A percentile compares a stretch with the other conserved stretches of the same genome.
Evolutionary conservation across 2,329 filamentous ascomycete genomes (phyloP).

Genomic region (Stylonectria norvegica): DNA sequence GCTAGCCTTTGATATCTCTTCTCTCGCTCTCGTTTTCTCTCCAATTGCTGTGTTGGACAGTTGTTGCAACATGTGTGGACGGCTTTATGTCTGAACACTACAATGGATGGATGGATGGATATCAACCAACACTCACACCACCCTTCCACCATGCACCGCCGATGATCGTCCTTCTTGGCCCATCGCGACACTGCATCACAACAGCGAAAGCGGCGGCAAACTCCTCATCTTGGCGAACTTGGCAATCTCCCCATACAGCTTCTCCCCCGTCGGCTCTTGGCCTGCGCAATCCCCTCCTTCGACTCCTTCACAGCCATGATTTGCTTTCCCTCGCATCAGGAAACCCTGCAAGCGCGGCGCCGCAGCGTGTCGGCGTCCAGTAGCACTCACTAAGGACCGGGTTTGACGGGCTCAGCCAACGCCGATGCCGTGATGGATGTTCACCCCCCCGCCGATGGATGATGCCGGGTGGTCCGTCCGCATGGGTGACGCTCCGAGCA

Average conservation of each 20-base stretch:
- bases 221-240: neutral
- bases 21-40: neutral
- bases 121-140: neutral
- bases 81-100: too few relatives aligned
- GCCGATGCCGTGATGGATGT: too few relatives aligned
- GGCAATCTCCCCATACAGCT: neutral
- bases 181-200: neutral
- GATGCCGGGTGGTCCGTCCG: too few relatives aligned
- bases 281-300: neutral
- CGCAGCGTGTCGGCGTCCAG: too few relatives aligned
- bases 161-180: neutral
- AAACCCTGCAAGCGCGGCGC: conserved; percentile 1
- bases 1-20: neutral
- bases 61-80: too few relatives aligned
- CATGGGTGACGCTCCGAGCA: too few relatives aligned
- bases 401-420: too few relatives aligned
- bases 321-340: neutral
- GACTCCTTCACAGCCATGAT: neutral
- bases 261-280: neutral
- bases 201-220: neutral
- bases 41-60: too few relatives aligned
- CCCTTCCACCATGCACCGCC: neutral
- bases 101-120: too few relatives aligned
- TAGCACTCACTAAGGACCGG: too few relatives aligned
- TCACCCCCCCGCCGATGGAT: too few relatives aligned